Conservation (phyloP, 495 filamentous ascomycete genomes). For the Xylaria venustula region DNA sequence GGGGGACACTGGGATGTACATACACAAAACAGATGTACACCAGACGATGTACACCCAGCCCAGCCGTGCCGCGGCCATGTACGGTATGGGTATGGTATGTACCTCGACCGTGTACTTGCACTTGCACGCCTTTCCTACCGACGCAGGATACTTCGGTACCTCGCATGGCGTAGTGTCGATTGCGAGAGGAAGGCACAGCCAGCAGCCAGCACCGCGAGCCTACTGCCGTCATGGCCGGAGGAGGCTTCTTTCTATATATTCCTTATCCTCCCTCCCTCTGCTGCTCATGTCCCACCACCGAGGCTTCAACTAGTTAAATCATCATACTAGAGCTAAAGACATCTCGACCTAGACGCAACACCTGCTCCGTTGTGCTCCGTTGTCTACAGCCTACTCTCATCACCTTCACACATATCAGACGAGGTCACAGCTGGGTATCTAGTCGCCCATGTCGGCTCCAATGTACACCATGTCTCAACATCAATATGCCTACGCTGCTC, state of each 20-base stretch:
- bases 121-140: constrained; percentile 8
- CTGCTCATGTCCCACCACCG: constrained; percentile 24
- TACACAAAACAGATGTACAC: too few species aligned
- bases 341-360: constrained; percentile 1
- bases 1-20: too few species aligned
- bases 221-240: constrained; percentile 19
- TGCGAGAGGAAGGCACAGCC: constrained; percentile 8
- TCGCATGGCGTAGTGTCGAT: background rate
- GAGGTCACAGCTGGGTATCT: background rate
- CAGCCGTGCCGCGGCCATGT: too few species aligned
- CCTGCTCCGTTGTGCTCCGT: background rate
- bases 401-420: background rate
- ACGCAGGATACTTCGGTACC: background rate
- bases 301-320: constrained; percentile 7
- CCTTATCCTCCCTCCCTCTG: constrained; percentile 25
- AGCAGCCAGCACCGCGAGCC: background rate
- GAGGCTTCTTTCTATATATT: constrained; percentile 17
- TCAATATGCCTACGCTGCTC: constrained; percentile 41
- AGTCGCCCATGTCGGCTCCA: constrained; percentile 13
- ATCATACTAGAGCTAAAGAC: constrained; percentile 15
- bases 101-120: background rate
- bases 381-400: background rate
- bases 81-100: background rate
- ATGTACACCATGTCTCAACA: constrained; percentile 49
- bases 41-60: too few species aligned